Evolutionary conservation across 1,139 yeast genomes (phyloP).

Genomic region (Sugiyamaella sp.): DNA sequence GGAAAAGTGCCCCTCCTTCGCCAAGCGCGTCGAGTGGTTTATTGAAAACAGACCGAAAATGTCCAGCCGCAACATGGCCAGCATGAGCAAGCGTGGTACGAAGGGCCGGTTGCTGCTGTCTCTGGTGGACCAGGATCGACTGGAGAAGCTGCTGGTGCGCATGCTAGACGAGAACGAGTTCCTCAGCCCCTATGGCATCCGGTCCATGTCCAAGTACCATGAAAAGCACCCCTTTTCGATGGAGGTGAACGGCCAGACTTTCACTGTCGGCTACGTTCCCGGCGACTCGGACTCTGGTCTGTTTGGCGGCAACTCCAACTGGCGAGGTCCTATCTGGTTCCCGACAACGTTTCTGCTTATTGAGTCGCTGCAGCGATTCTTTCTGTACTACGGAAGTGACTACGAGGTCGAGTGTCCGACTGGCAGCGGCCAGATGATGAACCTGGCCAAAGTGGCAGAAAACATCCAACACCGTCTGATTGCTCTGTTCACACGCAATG

Average conservation of each 20-base stretch:
- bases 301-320: conserved; percentile 96
- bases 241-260: conserved; percentile 80
- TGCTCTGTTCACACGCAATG: conserved; percentile 74
- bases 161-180: conserved; percentile 91
- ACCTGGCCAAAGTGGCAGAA: conserved; percentile 91
- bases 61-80: conserved; percentile 87
- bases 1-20: conserved; percentile 79
- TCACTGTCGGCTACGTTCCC: conserved; percentile 77
- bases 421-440: conserved; percentile 74
- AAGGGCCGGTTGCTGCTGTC: conserved; percentile 85
- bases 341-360: conserved; percentile 88
- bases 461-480: conserved; percentile 87
- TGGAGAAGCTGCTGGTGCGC: conserved; percentile 72
- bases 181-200: conserved; percentile 81
- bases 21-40: conserved; percentile 86
- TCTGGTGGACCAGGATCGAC: conserved; percentile 79
- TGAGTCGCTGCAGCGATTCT: conserved; percentile 87
- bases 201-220: conserved; percentile 88
- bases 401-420: conserved; percentile 89
- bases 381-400: conserved; percentile 84
- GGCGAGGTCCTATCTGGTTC: conserved; percentile 99
- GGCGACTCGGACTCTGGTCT: conserved; percentile 95
- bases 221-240: conserved; percentile 83
- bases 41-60: conserved; percentile 69
- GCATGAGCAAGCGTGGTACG: conserved; percentile 82